Conservation (phyloP, 345 rosid genomes). For the Angophora floribunda region DNA sequence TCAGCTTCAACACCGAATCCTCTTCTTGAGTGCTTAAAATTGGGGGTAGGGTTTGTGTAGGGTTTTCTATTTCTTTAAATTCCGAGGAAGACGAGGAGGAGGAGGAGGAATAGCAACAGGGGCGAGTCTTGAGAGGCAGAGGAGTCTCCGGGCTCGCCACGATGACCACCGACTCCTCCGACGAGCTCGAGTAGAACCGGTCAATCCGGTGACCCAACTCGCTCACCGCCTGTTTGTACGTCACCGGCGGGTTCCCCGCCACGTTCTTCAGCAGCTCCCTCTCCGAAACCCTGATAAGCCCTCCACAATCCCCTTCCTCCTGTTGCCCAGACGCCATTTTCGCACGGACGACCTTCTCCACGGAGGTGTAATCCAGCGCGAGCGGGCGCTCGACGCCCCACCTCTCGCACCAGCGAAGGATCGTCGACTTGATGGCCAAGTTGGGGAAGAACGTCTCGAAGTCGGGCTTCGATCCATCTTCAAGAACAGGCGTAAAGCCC, state of each 20-base stretch:
- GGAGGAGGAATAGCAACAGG: conserved; percentile 50
- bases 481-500: conserved; percentile 34
- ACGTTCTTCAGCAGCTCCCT: conserved; percentile 52
- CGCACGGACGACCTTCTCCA: conserved; percentile 30
- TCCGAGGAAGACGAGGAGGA: conserved; percentile 39
- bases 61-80: conserved; percentile 19
- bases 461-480: conserved; percentile 42
- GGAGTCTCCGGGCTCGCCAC: conserved; percentile 53
- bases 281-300: conserved; percentile 53
- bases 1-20: conserved; percentile 33
- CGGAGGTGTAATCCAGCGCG: conserved; percentile 35
- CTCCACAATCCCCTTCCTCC: not conserved
- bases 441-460: conserved; percentile 63
- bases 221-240: conserved; percentile 38
- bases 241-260: conserved; percentile 27
- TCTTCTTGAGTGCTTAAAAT: conserved; percentile 37
- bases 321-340: conserved; percentile 13
- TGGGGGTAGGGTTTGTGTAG: not conserved
- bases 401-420: conserved; percentile 50
- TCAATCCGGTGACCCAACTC: conserved; percentile 30
- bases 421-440: conserved; percentile 50
- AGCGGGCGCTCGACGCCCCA: conserved; percentile 19
- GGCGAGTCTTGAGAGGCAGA: conserved; percentile 59
- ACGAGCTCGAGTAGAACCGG: conserved; percentile 35
- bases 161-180: conserved; percentile 49